Conservation (phyloP, 2,329 filamentous ascomycete genomes). For the Ceratocystis ficicola region DNA sequence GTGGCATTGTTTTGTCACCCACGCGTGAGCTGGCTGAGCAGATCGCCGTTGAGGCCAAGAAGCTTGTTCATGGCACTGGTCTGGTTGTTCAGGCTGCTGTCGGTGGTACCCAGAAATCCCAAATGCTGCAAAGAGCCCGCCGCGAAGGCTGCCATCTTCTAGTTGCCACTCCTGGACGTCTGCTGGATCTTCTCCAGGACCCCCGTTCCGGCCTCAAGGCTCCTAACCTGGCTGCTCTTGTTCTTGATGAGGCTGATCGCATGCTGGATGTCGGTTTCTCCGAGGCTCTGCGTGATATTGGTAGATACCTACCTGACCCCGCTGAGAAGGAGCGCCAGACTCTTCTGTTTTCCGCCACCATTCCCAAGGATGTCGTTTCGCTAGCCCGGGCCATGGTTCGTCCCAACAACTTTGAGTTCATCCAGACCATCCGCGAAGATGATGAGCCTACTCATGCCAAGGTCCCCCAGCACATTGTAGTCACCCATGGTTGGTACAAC, state of each 20-base stretch:
- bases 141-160: conserved; percentile 73
- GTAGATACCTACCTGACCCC: conserved; percentile 49
- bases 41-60: conserved; percentile 66
- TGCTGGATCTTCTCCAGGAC: conserved; percentile 70
- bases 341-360: conserved; percentile 88
- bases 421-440: conserved; percentile 73
- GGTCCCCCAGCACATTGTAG: conserved; percentile 68
- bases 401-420: conserved; percentile 66
- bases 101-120: conserved; percentile 69
- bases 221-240: conserved; percentile 77
- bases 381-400: conserved; percentile 72
- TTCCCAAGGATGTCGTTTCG: conserved; percentile 68
- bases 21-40: conserved; percentile 73
- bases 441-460: conserved; percentile 75
- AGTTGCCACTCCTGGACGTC: conserved; percentile 77
- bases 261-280: conserved; percentile 93
- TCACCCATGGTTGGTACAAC: conserved; percentile 59
- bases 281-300: conserved; percentile 50
- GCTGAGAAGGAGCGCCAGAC: conserved; percentile 63
- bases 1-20: conserved; percentile 62
- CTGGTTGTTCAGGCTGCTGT: conserved; percentile 66
- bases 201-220: conserved; percentile 49
- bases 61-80: conserved; percentile 51
- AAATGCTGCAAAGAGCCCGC: conserved; percentile 56
- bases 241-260: conserved; percentile 93